Base-by-base conservation (phyloP, 73 alveolate genomes). In the Uronychia setigera region DNA sequence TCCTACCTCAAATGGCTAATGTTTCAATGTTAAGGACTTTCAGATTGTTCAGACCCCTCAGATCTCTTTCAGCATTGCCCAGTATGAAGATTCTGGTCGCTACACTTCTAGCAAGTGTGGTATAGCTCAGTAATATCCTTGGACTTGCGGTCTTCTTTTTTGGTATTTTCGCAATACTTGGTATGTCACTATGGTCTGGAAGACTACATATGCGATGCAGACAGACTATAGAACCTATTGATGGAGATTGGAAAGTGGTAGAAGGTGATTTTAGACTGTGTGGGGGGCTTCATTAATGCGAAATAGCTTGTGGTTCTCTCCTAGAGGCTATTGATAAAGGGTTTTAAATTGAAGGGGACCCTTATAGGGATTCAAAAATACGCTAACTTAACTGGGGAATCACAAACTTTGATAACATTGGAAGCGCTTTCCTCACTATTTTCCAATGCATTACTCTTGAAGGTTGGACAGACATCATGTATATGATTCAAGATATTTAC, bases 401-500 rank as follows among this genome's bases (percentile, higher is more conserved):
- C 67, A 46, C 67, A 19, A 46, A 46, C 19, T 46, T 46, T 19
- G 67, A 46, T 19, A 46, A 46, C 67, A 46, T 46, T 46, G 67
- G 67, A 5, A 11, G n/a, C n/a, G 92, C 89, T 5, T 79, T 33
- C 32, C 34, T 85, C 31, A 85, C 92, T 0, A 35, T 85, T 74
- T 83, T 75, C 29, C 81, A 83, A 35, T 74, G 85, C 46, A 74
- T 74, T 35, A 83, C 90, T 26, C 86, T 85, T n/a, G 80, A 85
- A 31, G 92, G 89, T 0, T 85, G 92, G 87, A 34, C 74, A 28
- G 33, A 77, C 25, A 58, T 85, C 58, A 78, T 85, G 89, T 79
- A 34, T 34, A 27, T 31, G 32, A 57, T 79, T 0, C 75, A 34
- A 34, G 86, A 85, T 34, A 90, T 76, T 34, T 85, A 85, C 86